Percentiles rank a stretch among this genome's conserved stretches.
These are phyloP conservation scores for Fusarium tjaetaba DNA, from an alignment of 2,329 filamentous ascomycete genomes.

Conservation along the genomic window DNA sequence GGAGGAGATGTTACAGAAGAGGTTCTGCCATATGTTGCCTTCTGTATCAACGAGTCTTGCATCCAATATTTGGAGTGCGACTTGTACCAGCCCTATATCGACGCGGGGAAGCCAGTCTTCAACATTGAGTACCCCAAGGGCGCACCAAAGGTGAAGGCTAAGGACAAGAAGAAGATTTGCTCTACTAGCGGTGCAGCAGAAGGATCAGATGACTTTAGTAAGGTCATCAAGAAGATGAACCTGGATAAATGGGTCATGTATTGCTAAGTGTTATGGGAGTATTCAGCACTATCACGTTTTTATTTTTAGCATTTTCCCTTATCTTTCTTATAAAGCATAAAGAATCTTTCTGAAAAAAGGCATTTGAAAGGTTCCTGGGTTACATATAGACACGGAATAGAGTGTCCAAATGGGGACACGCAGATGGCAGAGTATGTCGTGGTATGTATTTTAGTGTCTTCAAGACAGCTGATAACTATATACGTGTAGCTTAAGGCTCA, in stretches of 20 bases:
- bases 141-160: constrained; percentile 49
- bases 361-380: background rate
- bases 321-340: too few species aligned
- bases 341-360: background rate
- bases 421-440: background rate
- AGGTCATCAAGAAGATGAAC: constrained; percentile 71
- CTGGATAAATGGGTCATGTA: constrained; percentile 64
- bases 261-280: background rate
- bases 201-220: constrained; percentile 64
- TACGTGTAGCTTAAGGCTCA: background rate
- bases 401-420: accelerated
- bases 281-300: too few species aligned
- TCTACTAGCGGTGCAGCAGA: constrained; percentile 43
- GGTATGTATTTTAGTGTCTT: background rate
- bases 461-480: background rate
- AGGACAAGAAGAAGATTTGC: constrained; percentile 54
- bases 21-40: constrained; percentile 64
- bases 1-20: constrained; percentile 65
- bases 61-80: constrained; percentile 67
- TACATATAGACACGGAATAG: accelerated
- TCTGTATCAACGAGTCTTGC: constrained; percentile 76
- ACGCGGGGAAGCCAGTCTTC: background rate
- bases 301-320: too few species aligned
- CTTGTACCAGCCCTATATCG: constrained; percentile 65
- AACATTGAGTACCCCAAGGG: constrained; percentile 67